Evolutionary conservation across 1,139 yeast species (phyloP), one percentile per base, ranked within the genome.

Genomic region (Suhomyces guaymorum): DNA sequence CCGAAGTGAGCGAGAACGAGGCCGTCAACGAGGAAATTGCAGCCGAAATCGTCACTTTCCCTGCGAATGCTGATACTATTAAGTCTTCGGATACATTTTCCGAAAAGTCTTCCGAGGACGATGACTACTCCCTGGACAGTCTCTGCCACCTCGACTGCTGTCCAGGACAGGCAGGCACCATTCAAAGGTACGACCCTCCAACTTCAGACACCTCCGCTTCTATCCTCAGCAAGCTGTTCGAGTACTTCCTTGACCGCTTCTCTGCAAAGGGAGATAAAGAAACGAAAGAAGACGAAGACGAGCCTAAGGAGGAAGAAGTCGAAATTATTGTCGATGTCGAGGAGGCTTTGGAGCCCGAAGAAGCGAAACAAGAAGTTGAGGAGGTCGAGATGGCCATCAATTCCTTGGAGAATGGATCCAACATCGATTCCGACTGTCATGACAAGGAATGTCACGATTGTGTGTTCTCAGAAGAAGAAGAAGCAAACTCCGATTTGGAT

Each of bases 101-200:
- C 6, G 23, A 5, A 5, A 8, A 21, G 23, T 7, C n/a, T 10
- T 7, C 23, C n/a, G 12, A 7, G 5, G 12, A 7, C 12, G 12
- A 21, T 7, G 32, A 15, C 15, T 37, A 28, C 15, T 28, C 32
- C 6, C 28, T 14, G 14, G 43, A 39, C n/a, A 17, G 18, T 13
- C 30, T 39, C 27, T 30, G 34, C 24, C 28, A 31, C 26, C 16
- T 35, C 8, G 32, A 27, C 7, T 36, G 37, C 13, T 45, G 49
- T 20, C 37, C 41, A 3, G 46, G 46, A 3, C 37, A 38, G 32
- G 39, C 42, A 5, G 41, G 33, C 4, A 30, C 32, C 7, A 35
- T 34, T 12, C 33, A 13, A 22, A 24, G 34, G 15, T 31, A 28
- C 16, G 39, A 32, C 4, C 39, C 36, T 12, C 26, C 29, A 6